phyloP scores from a whole-genome alignment of 2,329 filamentous ascomycete species.

The Aspergillus fructus region DNA sequence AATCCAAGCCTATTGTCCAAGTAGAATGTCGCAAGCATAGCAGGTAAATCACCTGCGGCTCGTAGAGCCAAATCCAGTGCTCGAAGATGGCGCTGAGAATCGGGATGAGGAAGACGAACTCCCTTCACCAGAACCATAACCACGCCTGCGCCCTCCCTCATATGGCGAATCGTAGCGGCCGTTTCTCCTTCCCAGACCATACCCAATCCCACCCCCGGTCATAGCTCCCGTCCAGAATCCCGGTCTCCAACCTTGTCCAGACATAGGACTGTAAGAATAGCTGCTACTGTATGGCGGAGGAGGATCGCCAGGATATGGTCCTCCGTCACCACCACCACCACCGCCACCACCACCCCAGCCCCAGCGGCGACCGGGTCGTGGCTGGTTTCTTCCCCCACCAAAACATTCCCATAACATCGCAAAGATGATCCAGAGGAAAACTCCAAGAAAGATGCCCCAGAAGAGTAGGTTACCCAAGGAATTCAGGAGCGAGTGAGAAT shows the following conservation, averaged over 20 bases:
- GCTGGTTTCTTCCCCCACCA: constrained; percentile 23
- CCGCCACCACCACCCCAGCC: constrained; percentile 29
- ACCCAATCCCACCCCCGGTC: constrained; percentile 44
- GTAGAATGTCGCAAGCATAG: background rate
- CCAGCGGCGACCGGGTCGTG: constrained; percentile 36
- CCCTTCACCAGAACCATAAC: constrained; percentile 32
- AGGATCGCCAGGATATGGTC: constrained; percentile 21
- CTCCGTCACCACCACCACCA: constrained; percentile 26
- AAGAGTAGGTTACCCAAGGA: constrained; percentile 31
- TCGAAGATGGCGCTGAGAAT: constrained; percentile 33
- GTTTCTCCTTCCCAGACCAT: constrained; percentile 37
- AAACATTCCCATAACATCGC: constrained; percentile 26
- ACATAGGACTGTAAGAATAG: constrained; percentile 4
- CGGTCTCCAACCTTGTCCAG: constrained; percentile 40
- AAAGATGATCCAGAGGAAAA: constrained; percentile 30
- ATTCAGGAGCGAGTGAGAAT: constrained; percentile 3
- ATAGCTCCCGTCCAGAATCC: constrained; percentile 49
- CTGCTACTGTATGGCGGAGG: constrained; percentile 8
- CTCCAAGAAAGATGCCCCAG: constrained; percentile 31
- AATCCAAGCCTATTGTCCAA: background rate
- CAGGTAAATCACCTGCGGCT: constrained; percentile 32
- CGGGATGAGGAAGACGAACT: constrained; percentile 33
- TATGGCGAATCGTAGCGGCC: constrained; percentile 16
- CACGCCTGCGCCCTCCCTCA: constrained; percentile 18
- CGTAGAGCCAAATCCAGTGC: constrained; percentile 49